These are phyloP conservation scores for Cercospora berteroae DNA, from an alignment of 2,329 filamentous ascomycete genomes.

Conservation along the genomic window DNA sequence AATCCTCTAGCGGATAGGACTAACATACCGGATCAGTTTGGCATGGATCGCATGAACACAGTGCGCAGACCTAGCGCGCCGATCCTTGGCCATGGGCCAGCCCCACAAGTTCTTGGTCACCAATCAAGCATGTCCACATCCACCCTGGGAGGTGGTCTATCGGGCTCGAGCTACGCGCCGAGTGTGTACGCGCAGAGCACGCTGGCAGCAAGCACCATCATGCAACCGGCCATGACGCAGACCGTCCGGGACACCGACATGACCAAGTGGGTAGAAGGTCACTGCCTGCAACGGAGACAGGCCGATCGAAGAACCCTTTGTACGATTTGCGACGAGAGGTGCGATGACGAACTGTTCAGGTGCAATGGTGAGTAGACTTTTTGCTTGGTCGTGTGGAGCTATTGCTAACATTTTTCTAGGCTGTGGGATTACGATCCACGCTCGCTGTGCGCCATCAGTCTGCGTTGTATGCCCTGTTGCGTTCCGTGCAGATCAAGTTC, in stretches of 20 bases:
- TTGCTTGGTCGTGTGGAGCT: not conserved
- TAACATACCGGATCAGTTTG: slow-evolving; percentile 56
- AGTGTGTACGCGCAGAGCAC: slow-evolving; percentile 86
- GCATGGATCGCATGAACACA: slow-evolving; percentile 67
- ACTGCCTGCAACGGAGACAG: slow-evolving; percentile 68
- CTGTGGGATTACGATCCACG: slow-evolving; percentile 58
- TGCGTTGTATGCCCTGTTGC: slow-evolving; percentile 63
- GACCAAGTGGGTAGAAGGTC: slow-evolving; percentile 79
- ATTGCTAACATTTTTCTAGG: slow-evolving; percentile 40
- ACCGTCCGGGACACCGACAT: slow-evolving; percentile 76
- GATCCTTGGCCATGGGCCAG: slow-evolving; percentile 38
- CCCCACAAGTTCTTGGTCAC: slow-evolving; percentile 57
- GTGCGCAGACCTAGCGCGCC: slow-evolving; percentile 64
- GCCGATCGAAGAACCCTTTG: slow-evolving; percentile 63
- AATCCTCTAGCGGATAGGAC: slow-evolving; percentile 32
- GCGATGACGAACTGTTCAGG: slow-evolving; percentile 70
- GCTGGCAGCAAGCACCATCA: slow-evolving; percentile 77
- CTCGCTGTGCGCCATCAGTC: slow-evolving; percentile 58
- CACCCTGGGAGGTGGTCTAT: slow-evolving; percentile 47
- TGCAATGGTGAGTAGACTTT: slow-evolving; percentile 54
- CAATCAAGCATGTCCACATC: slow-evolving; percentile 66
- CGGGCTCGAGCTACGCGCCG: slow-evolving; percentile 62
- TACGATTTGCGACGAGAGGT: slow-evolving; percentile 72
- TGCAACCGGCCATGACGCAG: slow-evolving; percentile 80
- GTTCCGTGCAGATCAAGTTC: slow-evolving; percentile 65